Conservation (phyloP, 805 yeast species). For the Spencermartinsiella europaea region DNA sequence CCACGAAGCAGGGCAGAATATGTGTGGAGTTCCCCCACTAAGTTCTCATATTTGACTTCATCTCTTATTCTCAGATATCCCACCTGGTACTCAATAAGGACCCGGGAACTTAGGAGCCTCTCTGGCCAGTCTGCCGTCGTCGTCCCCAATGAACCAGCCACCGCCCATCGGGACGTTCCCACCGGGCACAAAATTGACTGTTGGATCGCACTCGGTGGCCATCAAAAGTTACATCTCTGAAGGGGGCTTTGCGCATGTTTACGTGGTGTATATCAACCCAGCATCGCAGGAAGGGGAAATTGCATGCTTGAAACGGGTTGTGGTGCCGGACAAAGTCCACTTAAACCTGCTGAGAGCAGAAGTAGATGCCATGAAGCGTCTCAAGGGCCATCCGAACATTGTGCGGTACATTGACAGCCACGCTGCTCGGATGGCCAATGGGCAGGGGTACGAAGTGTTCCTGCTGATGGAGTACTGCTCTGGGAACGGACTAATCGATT, state of each 20-base stretch:
- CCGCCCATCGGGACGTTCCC: constrained; percentile 56
- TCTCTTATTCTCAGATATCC: no score
- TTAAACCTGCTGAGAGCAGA: constrained; percentile 83
- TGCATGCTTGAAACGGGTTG: constrained; percentile 92
- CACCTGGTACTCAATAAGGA: no score
- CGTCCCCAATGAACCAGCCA: constrained; percentile 26
- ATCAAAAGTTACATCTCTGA: constrained; percentile 70
- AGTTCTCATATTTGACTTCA: no score
- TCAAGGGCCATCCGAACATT: constrained; percentile 70
- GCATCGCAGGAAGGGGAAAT: constrained; percentile 45
- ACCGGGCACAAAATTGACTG: constrained; percentile 74
- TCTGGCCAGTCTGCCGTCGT: no score
- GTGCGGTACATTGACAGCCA: constrained; percentile 94
- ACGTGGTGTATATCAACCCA: constrained; percentile 67
- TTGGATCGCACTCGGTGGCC: constrained; percentile 74
- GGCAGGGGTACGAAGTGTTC: constrained; percentile 71
- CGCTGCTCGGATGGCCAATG: constrained; percentile 61
- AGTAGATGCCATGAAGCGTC: constrained; percentile 93
- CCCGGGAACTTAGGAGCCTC: no score
- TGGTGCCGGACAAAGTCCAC: constrained; percentile 84
- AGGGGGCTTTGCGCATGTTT: constrained; percentile 95
- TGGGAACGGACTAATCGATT: constrained; percentile 75
- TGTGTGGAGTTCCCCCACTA: no score
- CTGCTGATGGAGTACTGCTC: constrained; percentile 92
- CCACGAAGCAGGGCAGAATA: no score